Evolutionary conservation across 2,329 filamentous ascomycete species (phyloP).

Genomic region (Sclerotiophoma versabilis): DNA sequence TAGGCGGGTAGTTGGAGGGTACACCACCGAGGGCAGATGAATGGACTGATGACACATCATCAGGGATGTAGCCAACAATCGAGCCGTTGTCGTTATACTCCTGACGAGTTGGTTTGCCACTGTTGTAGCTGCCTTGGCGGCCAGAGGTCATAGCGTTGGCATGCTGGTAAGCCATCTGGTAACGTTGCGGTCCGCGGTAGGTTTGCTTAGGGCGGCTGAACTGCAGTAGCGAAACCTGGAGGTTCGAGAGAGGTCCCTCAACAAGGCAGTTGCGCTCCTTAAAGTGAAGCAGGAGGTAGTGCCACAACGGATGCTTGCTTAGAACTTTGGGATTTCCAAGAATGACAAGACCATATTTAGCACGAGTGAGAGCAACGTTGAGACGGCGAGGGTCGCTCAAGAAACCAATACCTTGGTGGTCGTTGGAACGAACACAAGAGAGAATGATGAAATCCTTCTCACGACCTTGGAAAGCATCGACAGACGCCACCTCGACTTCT

Average conservation of each 20-base stretch:
- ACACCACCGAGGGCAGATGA: constrained; percentile 89
- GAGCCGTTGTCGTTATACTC: constrained; percentile 79
- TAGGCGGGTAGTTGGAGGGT: constrained; percentile 83
- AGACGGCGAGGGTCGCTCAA: constrained; percentile 95
- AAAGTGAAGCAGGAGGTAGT: constrained; percentile 92
- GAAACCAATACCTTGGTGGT: constrained; percentile 99
- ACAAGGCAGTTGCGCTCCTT: constrained; percentile 96
- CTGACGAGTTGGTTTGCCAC: constrained; percentile 57
- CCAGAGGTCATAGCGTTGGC: constrained; percentile 65
- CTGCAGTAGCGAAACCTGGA: constrained; percentile 94
- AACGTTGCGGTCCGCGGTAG: constrained; percentile 87
- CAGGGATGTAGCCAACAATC: constrained; percentile 92
- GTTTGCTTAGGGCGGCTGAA: constrained; percentile 93
- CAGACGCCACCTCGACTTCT: constrained; percentile 96
- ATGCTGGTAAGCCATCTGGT: constrained; percentile 79
- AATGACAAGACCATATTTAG: constrained; percentile 95
- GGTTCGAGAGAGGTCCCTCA: constrained; percentile 90
- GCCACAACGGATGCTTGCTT: constrained; percentile 97
- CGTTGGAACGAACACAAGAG: constrained; percentile 97
- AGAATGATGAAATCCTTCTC: constrained; percentile 99
- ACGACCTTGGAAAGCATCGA: constrained; percentile 97
- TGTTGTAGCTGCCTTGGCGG: constrained; percentile 50
- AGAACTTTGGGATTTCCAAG: constrained; percentile 97
- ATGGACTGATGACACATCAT: constrained; percentile 96
- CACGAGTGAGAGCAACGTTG: constrained; percentile 95